These are phyloP conservation scores for Coemansia sp. DNA, from an alignment of 192 early-diverging fungal species.

Conservation along the genomic window DNA sequence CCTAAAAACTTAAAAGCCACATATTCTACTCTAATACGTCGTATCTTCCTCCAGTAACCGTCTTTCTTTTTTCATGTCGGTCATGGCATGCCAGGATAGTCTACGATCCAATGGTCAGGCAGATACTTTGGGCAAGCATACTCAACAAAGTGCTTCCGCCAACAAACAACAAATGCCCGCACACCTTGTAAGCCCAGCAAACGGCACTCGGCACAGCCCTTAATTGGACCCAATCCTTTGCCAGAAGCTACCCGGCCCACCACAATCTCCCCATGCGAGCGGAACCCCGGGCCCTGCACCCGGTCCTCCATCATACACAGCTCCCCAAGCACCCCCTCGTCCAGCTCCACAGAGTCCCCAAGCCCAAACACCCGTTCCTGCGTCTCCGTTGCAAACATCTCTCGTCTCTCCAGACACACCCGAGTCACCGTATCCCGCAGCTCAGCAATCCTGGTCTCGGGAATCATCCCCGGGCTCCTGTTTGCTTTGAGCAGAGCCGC, in stretches of 20 bases:
- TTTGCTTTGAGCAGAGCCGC: constrained; percentile 19
- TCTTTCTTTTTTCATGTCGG: no score
- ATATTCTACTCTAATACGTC: no score
- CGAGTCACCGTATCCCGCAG: constrained; percentile 4
- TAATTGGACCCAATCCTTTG: constrained; percentile 1
- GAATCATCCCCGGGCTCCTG: constrained; percentile 21
- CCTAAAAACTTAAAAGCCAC: no score
- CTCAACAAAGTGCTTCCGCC: constrained; percentile 46
- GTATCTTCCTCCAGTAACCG: no score
- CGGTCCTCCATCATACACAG: constrained; percentile 22
- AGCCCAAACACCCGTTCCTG: neutral
- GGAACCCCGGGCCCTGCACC: constrained; percentile 27
- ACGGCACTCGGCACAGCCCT: constrained; percentile 22
- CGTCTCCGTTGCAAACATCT: constrained; percentile 6
- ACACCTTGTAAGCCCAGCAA: constrained; percentile 12
- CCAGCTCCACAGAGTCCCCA: neutral
- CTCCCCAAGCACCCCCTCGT: constrained; percentile 14
- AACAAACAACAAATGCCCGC: constrained; percentile 17
- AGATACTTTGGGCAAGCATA: constrained; percentile 21
- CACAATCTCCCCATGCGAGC: constrained; percentile 40
- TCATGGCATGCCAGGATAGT: constrained; percentile 8
- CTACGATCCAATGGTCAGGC: constrained; percentile 42
- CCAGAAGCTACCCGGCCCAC: constrained; percentile 2
- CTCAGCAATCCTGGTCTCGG: constrained; percentile 1
- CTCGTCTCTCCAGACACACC: neutral